Conservation (phyloP, 2,329 filamentous ascomycete species). For the Basipetospora chlamydospora region DNA sequence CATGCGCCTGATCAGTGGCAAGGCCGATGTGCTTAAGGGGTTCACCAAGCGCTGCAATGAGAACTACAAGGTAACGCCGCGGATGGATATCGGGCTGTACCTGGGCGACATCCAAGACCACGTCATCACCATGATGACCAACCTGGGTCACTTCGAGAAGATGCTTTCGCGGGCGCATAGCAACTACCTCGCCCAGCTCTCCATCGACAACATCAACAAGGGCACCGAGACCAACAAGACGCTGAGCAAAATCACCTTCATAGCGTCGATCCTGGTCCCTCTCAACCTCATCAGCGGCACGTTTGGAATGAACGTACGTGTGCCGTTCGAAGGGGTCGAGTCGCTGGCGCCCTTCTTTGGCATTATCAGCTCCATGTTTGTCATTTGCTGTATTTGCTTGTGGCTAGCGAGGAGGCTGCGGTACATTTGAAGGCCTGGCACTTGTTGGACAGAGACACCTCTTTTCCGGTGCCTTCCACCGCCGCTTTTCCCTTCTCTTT, state of each 20-base stretch:
- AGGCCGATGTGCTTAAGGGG: constrained; percentile 94
- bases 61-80: constrained; percentile 86
- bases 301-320: constrained; percentile 75
- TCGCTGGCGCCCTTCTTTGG: constrained; percentile 40
- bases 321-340: constrained; percentile 45
- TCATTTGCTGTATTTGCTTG: constrained; percentile 33
- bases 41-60: constrained; percentile 99
- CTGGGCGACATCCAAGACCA: constrained; percentile 97
- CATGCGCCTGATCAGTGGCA: constrained; percentile 84
- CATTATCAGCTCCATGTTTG: constrained; percentile 37
- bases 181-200: constrained; percentile 92
- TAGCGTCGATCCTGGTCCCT: constrained; percentile 91
- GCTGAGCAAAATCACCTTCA: constrained; percentile 85
- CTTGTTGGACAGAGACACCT: too few species aligned
- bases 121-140: constrained; percentile 98
- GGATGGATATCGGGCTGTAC: constrained; percentile 93
- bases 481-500: too few species aligned
- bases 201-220: constrained; percentile 78
- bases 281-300: constrained; percentile 82
- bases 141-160: constrained; percentile 90
- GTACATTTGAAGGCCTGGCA: too few species aligned
- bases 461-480: too few species aligned
- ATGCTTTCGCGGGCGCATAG: constrained; percentile 87
- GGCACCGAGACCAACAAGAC: constrained; percentile 80
- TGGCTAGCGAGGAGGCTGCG: constrained; percentile 27